A percentile compares a stretch with the other conserved stretches of the same genome.
Conservation (phyloP, 208 protist genomes). For the Strigomonas galati region DNA sequence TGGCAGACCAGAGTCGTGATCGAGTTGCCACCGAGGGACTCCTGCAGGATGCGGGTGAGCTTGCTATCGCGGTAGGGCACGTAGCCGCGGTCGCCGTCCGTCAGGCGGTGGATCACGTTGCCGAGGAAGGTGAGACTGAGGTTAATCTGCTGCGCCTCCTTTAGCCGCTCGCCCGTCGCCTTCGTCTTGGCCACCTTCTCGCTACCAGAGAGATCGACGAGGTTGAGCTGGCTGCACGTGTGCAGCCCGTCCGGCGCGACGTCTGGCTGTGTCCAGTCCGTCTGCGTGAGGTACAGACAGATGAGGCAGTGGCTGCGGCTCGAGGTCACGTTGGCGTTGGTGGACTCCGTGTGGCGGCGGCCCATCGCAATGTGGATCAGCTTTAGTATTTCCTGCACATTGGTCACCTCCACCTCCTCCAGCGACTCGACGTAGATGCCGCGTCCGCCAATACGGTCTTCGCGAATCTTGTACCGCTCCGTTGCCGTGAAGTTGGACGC, state of each 20-base stretch:
- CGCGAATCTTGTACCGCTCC: conserved; percentile 38
- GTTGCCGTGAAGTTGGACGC: neutral
- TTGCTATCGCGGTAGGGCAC: conserved; percentile 71
- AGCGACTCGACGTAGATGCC: conserved; percentile 44
- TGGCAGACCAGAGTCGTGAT: conserved; percentile 61
- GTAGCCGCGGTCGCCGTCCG: conserved; percentile 43
- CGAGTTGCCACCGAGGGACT: conserved; percentile 55
- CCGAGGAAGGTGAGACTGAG: conserved; percentile 79
- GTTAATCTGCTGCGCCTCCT: conserved; percentile 81
- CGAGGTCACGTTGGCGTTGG: conserved; percentile 57
- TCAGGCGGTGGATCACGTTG: conserved; percentile 75
- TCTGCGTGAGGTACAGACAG: conserved; percentile 38
- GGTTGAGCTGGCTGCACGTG: conserved; percentile 39
- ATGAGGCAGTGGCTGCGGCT: conserved; percentile 72
- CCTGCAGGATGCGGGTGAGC: conserved; percentile 67
- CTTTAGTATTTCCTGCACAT: conserved; percentile 28
- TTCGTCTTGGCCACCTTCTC: conserved; percentile 67
- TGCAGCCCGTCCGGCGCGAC: conserved; percentile 13
- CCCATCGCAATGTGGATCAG: conserved; percentile 29
- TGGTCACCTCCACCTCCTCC: conserved; percentile 22
- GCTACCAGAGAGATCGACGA: conserved; percentile 86
- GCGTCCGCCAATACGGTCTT: conserved; percentile 24
- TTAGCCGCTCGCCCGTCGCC: conserved; percentile 36
- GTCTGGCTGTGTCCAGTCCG: conserved; percentile 17
- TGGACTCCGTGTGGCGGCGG: conserved; percentile 29